A percentile compares a stretch with the other conserved stretches of the same genome.
phyloP scores from a whole-genome alignment of 2,329 filamentous ascomycete species.

The Aspergillus tanneri region DNA sequence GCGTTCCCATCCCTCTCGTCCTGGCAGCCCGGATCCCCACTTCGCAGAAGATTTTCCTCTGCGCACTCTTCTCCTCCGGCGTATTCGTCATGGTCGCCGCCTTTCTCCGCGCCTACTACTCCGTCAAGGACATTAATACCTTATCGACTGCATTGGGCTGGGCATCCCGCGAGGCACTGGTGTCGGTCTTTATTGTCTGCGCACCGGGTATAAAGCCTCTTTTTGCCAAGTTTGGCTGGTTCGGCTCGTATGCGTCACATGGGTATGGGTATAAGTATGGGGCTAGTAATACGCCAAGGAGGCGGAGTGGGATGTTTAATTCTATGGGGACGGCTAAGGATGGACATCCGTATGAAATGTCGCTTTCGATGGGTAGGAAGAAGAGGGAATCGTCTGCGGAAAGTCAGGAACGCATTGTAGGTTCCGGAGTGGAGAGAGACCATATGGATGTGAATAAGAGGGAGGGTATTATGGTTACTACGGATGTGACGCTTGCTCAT shows the following conservation, averaged over 20 bases:
- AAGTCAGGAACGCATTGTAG: conserved; percentile 18
- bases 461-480: conserved; percentile 14
- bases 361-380: not conserved
- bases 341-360: conserved; percentile 12
- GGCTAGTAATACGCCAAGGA: conserved; percentile 6
- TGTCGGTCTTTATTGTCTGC: conserved; percentile 19
- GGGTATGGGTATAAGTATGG: not conserved
- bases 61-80: conserved; percentile 18
- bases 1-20: conserved; percentile 21
- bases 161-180: conserved; percentile 20
- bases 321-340: not conserved
- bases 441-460: not conserved
- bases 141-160: conserved; percentile 19
- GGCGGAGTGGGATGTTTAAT: not conserved
- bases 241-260: conserved; percentile 5
- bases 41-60: conserved; percentile 19
- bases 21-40: conserved; percentile 14
- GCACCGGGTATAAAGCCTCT: conserved; percentile 22
- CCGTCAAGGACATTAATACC: conserved; percentile 17
- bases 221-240: conserved; percentile 9
- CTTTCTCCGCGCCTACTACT: conserved; percentile 23
- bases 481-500: conserved; percentile 13
- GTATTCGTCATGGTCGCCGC: conserved; percentile 23
- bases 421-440: not conserved
- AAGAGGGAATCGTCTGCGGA: conserved; percentile 5